Conservation (phyloP, 257 asterid species). For the Solanum peruvianum region DNA sequence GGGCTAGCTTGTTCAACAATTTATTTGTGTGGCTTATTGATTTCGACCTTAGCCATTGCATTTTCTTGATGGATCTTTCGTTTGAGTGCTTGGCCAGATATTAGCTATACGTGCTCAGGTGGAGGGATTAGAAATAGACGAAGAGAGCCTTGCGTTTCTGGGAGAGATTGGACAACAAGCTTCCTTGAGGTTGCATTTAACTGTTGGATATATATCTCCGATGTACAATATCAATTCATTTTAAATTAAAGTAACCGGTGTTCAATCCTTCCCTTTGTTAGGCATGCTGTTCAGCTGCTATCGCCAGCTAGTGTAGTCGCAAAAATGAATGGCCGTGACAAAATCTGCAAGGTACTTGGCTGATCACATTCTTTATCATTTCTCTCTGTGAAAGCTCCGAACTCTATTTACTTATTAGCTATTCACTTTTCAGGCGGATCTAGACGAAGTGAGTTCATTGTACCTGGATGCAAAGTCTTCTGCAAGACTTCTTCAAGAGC, state of each 20-base stretch:
- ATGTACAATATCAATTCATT: not conserved
- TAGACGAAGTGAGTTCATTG: constrained; percentile 69
- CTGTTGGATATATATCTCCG: not conserved
- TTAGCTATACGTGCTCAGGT: constrained; percentile 93
- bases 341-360: constrained; percentile 73
- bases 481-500: constrained; percentile 86
- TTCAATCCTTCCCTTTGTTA: constrained; percentile 8
- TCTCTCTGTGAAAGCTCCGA: not conserved
- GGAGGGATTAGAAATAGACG: constrained; percentile 77
- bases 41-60: not conserved
- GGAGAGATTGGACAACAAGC: constrained; percentile 85
- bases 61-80: not conserved
- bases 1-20: not conserved
- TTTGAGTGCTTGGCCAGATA: constrained; percentile 32
- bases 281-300: constrained; percentile 86
- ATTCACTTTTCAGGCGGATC: constrained; percentile 55
- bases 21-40: not conserved
- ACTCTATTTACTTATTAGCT: not conserved
- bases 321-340: constrained; percentile 76
- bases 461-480: constrained; percentile 88
- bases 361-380: not conserved
- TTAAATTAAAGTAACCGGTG: not conserved
- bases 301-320: constrained; percentile 84
- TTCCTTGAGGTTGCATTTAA: constrained; percentile 53
- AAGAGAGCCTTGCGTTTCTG: constrained; percentile 79